phyloP scores from a whole-genome alignment of 2,329 filamentous ascomycete species.

The Aspergillus sp. region DNA sequence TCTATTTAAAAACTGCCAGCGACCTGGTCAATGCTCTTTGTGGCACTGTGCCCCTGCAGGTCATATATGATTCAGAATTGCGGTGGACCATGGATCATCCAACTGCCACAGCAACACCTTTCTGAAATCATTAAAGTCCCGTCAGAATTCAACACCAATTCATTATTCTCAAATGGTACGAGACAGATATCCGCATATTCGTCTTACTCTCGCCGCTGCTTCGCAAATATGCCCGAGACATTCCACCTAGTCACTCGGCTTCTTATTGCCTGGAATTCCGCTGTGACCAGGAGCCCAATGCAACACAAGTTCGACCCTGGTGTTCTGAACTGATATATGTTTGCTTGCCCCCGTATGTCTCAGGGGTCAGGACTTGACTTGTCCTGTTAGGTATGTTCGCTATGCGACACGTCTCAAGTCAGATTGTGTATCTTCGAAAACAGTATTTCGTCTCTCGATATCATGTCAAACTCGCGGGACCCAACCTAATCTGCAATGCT shows the following conservation, averaged over 20 bases:
- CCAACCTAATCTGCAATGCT: neutral
- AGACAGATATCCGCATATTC: neutral
- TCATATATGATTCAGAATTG: neutral
- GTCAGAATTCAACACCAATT: neutral
- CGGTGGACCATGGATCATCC: neutral
- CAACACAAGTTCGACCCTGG: neutral
- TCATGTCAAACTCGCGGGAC: neutral
- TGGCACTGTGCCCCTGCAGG: neutral
- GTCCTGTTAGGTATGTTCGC: neutral
- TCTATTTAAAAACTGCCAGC: neutral
- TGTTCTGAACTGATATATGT: neutral
- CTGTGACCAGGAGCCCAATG: neutral
- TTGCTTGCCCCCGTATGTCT: neutral
- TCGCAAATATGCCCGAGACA: neutral
- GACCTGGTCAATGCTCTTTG: neutral
- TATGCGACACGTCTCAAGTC: neutral
- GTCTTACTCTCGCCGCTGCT: neutral
- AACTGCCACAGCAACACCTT: neutral
- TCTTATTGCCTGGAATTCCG: neutral
- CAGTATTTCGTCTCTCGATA: neutral
- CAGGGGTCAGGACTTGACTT: neutral
- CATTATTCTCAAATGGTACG: neutral
- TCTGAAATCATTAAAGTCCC: neutral
- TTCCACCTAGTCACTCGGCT: neutral
- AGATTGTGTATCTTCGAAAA: neutral